A percentile compares a stretch with the other conserved stretches of the same genome.
Conservation (phyloP, 805 yeast genomes). For the Suhomyces sp. region DNA sequence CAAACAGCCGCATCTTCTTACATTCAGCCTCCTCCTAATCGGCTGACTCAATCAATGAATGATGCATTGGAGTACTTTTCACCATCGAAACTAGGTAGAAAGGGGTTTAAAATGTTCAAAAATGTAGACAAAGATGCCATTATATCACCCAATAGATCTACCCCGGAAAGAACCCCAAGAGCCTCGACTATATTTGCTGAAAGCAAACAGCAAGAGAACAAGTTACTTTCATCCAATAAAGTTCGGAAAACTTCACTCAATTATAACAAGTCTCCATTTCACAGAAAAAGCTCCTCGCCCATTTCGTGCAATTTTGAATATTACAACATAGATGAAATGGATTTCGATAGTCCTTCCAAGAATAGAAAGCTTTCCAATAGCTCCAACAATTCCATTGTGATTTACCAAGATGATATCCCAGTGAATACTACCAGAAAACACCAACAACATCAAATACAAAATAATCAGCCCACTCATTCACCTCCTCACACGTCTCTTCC, state of each 20-base stretch:
- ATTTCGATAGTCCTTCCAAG: conserved; percentile 29
- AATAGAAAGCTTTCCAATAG: conserved; percentile 23
- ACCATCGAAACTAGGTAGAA: conserved; percentile 28
- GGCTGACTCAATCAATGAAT: not conserved
- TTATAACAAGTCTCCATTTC: conserved; percentile 12
- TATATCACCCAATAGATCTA: conserved; percentile 27
- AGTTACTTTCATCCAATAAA: conserved; percentile 8
- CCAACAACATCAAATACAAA: not conserved
- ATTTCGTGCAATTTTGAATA: conserved; percentile 17
- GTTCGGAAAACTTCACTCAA: conserved; percentile 13
- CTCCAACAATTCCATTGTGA: conserved; percentile 17
- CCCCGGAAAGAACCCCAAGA: conserved; percentile 10
- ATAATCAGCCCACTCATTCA: conserved; percentile 44
- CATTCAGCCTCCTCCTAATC: not conserved
- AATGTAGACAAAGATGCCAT: conserved; percentile 32
- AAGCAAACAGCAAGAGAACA: not conserved
- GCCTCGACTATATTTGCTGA: conserved; percentile 2
- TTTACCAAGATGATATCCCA: conserved; percentile 21
- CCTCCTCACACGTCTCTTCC: not conserved
- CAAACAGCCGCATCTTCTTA: not conserved
- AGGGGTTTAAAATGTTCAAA: conserved; percentile 34
- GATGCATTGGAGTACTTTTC: conserved; percentile 13
- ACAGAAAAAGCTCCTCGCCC: conserved; percentile 11
- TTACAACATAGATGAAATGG: conserved; percentile 26
- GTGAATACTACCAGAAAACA: not conserved